Evolutionary conservation across 2,329 filamentous ascomycete genomes (phyloP), one percentile per base, ranked within the genome.

Genomic region (Scorias spongiosa): DNA sequence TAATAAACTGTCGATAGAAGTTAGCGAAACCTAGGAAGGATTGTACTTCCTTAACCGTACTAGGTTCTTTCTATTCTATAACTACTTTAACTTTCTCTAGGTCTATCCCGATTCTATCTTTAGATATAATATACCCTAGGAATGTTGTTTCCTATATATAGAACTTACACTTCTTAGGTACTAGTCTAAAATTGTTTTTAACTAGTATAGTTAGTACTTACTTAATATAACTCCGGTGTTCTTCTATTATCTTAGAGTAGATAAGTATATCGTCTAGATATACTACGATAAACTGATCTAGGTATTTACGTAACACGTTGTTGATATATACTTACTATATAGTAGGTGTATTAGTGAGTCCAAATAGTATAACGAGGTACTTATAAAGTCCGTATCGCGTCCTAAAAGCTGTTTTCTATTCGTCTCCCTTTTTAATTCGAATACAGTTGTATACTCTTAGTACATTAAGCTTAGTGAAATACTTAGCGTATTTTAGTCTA

Each of bases 91-190:
- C 50, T 40, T 60, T 59, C 2, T 45, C 43, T 40, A 40, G 44
- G 41, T 60, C 44, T 39, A 62, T 57, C 15, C 39, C 28, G 14
- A 64, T 49, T 42, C 54, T 43, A 34, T 50, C 39, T 12, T 40
- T 43, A 14, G 39, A 42, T 29, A 63, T 56, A 41, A 55, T 55
- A 47, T 54, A 61, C 18, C 53, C 47, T 32, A 64, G 46, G 45
- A 57, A 64, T 17, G 56, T 45, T 29, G 57, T 48, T 46, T 52
- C 32, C 18, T 55, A 46, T 30, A 46, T 48, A 46, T 57, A 47
- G 46, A 62, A 63, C 39, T 56, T 39, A 47, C 47, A 61, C 49
- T 63, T 63, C 3, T 54, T 44, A 28, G 49, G 45, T 20, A 52
- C 46, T 17, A 51, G 15, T 26, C 51, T 3, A 4, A 36, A 9